Evolutionary conservation across 2,329 filamentous ascomycete genomes (phyloP).

Genomic region (Phyllosticta citrichinensis): DNA sequence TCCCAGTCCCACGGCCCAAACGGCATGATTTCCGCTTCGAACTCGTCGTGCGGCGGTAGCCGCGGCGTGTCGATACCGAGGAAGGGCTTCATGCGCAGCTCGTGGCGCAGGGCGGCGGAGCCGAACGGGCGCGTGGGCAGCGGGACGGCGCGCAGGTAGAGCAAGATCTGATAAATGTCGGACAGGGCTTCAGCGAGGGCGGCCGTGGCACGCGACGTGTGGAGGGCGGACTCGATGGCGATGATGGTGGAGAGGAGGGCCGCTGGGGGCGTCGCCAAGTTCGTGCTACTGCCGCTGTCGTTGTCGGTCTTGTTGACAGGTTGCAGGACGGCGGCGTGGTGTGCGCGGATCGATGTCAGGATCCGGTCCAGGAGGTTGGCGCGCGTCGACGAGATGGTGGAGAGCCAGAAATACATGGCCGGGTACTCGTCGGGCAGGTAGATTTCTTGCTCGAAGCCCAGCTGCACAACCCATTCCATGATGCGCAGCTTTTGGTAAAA

Average conservation of each 20-base stretch:
- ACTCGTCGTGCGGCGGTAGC: conserved; percentile 55
- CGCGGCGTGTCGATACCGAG: conserved; percentile 56
- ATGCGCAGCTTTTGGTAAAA: conserved; percentile 84
- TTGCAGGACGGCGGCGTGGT: neutral
- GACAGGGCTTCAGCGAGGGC: neutral
- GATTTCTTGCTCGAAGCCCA: conserved; percentile 88
- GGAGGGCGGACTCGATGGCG: neutral
- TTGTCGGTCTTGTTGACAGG: no score
- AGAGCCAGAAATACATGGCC: conserved; percentile 68
- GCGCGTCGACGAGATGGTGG: conserved; percentile 18
- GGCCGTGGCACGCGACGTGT: neutral
- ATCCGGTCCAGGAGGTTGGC: conserved; percentile 6
- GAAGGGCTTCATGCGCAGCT: conserved; percentile 82
- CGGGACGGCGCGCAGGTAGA: conserved; percentile 46
- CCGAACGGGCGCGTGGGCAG: conserved; percentile 53
- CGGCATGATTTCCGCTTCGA: conserved; percentile 30
- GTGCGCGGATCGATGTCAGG: neutral
- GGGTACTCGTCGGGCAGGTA: conserved; percentile 79
- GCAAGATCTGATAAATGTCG: conserved; percentile 49
- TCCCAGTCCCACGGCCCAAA: conserved; percentile 18
- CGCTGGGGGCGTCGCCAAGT: neutral
- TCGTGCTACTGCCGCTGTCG: neutral
- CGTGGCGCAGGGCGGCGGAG: conserved; percentile 59
- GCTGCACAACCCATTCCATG: conserved; percentile 77
- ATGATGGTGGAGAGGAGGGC: neutral